Evolutionary conservation across 2,329 filamentous ascomycete genomes (phyloP), one percentile per base, ranked within the genome.

Genomic region (Cercospora sp.): DNA sequence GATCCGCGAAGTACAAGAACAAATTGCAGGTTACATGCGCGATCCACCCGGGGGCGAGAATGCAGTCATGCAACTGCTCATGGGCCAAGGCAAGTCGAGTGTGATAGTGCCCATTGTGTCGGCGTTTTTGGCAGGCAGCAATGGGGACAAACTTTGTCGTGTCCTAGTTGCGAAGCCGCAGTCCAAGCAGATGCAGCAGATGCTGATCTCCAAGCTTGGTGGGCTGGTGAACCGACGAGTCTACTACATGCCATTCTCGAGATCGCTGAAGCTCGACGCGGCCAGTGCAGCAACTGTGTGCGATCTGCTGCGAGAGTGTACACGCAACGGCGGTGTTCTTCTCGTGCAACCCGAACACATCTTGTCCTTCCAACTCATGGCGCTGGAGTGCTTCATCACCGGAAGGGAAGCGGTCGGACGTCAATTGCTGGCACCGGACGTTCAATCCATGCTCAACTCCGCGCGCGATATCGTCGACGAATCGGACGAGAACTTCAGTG

Each of bases 11-110:
- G 84, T 86, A 2, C 89, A 92, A 70, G 81, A 89, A 0, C 82
- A 88, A 4, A 88, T 92, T 6, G 89, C 89, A 0, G 71, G 79
- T 1, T 86, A 87, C 0, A 91, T 87, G 18, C 87, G 89, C 1
- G 78, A 78, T 0, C 89, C 89, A 0, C 65, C 72, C 0, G 86
- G 85, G 0, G 78, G 60, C 10, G 16, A 58, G 9, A 90, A 89
- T 70, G 76, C 82, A 0, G 84, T 89, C 0, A 84, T 91, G 80
- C 88, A 91, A 72, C 76, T 92, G 2, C 91, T 90, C 69, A 92
- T 92, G 89, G 90, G 90, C 0, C 85, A 90, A 73, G 90, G 89
- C 0, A 92, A 91, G 69, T 88, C 88, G 0, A 90, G 89, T 0
- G 86, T 91, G 1, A 91, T 93, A 60, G 82, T 90, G 0, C 90